Base-by-base conservation (phyloP, 2,329 filamentous ascomycete genomes). In the Apiospora kogelbergensis region DNA sequence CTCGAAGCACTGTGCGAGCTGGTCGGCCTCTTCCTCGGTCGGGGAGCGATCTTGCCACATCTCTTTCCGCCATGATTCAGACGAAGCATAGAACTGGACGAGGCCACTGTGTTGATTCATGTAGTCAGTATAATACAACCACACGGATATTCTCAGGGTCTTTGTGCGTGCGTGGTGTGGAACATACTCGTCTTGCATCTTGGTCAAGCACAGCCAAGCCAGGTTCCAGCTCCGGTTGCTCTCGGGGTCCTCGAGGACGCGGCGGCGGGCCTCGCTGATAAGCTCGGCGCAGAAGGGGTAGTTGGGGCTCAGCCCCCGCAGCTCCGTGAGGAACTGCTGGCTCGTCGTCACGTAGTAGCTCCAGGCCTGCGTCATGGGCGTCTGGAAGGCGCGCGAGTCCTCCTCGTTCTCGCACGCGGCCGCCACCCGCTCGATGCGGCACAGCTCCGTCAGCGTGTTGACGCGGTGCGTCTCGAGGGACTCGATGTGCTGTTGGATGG, bases 211-310 rank as follows among this genome's bases (percentile, higher is more conserved):
- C 63, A 94, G 81, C 91, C 91, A 94, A 53, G 90, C 91, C 73
- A 91, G 83, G 76, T 94, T 94, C 91, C 92, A 94, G 76, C 90
- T 93, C 30, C 89, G 85, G 73, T 89, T 89, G 72, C 89, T 91
- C 22, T 85, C 81, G 0, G 90, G 90, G 71, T 93, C 91, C 37
- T 81, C 82, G 68, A 86, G 83, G 2, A 94, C 91, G 26, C 89
- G 83, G 68, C 81, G 79, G 74, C 91, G 90, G 0, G 91, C 91
- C 74, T 92, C 90, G 65, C 87, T 84, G 1, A 93, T 77, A 42
- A 91, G 84, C 65, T 90, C 88, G 15, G 86, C 88, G 72, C 87
- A 88, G 77, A 93, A 89, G 0, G 91, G 90, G 74, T 91, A 93
- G 73, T 86, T 88, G 20, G 83, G 84, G 1, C 91, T 93, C 30